phyloP scores from a whole-genome alignment of 352 stramenopile genomes.

The Globisporangium uncinulatum region DNA sequence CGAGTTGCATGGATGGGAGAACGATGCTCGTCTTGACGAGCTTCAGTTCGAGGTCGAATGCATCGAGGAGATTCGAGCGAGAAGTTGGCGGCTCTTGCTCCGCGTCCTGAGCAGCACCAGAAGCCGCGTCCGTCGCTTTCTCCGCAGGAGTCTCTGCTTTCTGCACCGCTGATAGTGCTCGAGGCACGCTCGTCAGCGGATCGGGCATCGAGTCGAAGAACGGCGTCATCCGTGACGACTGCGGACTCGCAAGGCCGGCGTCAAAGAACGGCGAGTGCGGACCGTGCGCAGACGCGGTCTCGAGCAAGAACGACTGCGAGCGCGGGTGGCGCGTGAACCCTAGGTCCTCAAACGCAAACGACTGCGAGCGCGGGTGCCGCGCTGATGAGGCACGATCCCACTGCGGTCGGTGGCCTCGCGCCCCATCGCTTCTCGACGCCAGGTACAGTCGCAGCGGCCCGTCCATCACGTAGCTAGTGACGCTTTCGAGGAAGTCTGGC shows the following conservation, averaged over 20 bases:
- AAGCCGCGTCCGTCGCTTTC: no score
- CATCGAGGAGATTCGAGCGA: constrained; percentile 6
- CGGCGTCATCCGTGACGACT: constrained; percentile 27
- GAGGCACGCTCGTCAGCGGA: constrained; percentile 15
- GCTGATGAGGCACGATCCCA: background rate
- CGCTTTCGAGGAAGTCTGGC: constrained; percentile 52
- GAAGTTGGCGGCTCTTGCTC: background rate
- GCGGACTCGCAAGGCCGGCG: constrained; percentile 14
- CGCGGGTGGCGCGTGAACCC: constrained; percentile 7
- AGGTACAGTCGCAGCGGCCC: constrained; percentile 44
- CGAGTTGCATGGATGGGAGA: constrained; percentile 5
- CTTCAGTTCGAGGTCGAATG: constrained; percentile 24
- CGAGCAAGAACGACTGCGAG: constrained; percentile 14
- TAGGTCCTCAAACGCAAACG: constrained; percentile 10
- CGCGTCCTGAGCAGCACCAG: no score
- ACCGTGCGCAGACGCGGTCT: constrained; percentile 7
- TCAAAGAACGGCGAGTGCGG: constrained; percentile 12
- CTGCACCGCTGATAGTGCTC: background rate
- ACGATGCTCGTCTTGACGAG: constrained; percentile 13
- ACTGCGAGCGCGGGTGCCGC: constrained; percentile 6
- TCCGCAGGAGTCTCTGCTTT: background rate
- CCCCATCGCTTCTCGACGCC: constrained; percentile 4
- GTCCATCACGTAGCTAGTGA: constrained; percentile 53
- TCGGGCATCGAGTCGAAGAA: constrained; percentile 64
- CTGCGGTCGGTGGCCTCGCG: constrained; percentile 2